Percentiles rank a stretch among this genome's conserved stretches.
These are phyloP conservation scores for Pecoramyces ruminantium DNA, from an alignment of 192 early-diverging fungal genomes.

Conservation along the genomic window DNA sequence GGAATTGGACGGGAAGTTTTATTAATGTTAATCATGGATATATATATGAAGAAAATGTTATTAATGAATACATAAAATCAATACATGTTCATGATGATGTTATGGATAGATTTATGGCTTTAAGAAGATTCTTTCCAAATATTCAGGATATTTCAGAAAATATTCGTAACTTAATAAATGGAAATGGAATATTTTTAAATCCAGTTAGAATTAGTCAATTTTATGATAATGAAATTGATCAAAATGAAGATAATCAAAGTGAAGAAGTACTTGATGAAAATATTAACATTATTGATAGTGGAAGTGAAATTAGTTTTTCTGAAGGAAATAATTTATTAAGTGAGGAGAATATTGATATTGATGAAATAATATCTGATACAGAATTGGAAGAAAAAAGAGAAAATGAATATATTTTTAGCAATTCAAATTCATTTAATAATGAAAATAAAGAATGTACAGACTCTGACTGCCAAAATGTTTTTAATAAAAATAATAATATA, in stretches of 20 bases:
- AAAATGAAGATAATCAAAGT: background rate
- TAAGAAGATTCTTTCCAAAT: background rate
- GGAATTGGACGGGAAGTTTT: background rate
- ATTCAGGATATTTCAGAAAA: background rate
- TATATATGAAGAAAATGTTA: background rate
- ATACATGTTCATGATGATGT: background rate
- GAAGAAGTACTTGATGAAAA: background rate
- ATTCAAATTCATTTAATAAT: background rate
- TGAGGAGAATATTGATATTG: background rate
- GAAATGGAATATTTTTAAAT: background rate
- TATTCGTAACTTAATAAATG: background rate
- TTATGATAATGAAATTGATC: background rate
- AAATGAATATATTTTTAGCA: background rate
- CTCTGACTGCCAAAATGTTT: too few relatives aligned
- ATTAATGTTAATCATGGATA: background rate
- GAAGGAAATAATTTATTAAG: background rate
- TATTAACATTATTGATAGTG: background rate
- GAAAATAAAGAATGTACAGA: background rate
- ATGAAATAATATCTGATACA: background rate
- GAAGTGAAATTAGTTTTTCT: background rate
- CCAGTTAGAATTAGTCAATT: background rate
- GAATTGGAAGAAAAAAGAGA: background rate
- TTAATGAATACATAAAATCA: background rate
- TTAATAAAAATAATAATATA: too few relatives aligned
- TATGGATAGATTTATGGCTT: background rate